Conservation (phyloP, 179 eudicot species). For the Pouteria campechiana region DNA sequence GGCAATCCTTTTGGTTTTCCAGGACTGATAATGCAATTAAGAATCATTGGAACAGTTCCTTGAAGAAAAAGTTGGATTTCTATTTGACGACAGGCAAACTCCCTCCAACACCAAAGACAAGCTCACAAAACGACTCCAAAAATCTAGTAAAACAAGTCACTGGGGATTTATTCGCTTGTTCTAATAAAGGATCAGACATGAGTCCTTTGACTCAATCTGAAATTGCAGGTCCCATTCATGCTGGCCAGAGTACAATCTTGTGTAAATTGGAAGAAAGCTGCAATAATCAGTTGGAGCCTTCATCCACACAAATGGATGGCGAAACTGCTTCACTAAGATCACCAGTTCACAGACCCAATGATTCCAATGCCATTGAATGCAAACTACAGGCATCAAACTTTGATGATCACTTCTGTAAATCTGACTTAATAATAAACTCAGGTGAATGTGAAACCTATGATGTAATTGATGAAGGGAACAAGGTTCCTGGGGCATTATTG, state of each 20-base stretch:
- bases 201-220: conserved; percentile 51
- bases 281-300: conserved; percentile 24
- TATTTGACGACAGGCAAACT: conserved; percentile 65
- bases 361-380: conserved; percentile 22
- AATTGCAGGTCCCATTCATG: conserved; percentile 45
- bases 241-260: too few species aligned
- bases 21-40: conserved; percentile 98
- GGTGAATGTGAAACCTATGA: conserved; percentile 16
- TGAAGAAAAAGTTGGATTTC: conserved; percentile 91
- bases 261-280: conserved; percentile 27
- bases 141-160: conserved; percentile 16
- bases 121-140: conserved; percentile 12
- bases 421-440: conserved; percentile 10
- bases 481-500: conserved; percentile 16
- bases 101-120: conserved; percentile 37
- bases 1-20: conserved; percentile 11
- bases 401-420: conserved; percentile 12
- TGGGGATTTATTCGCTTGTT: conserved; percentile 15
- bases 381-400: conserved; percentile 15
- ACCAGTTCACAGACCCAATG: conserved; percentile 33
- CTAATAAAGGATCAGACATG: conserved; percentile 45
- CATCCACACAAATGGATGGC: conserved; percentile 19
- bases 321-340: conserved; percentile 15
- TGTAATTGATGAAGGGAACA: conserved; percentile 18
- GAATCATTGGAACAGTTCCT: conserved; percentile 99